Base-by-base conservation (phyloP, 306 rosid species). In the Sesbania bispinosa region DNA sequence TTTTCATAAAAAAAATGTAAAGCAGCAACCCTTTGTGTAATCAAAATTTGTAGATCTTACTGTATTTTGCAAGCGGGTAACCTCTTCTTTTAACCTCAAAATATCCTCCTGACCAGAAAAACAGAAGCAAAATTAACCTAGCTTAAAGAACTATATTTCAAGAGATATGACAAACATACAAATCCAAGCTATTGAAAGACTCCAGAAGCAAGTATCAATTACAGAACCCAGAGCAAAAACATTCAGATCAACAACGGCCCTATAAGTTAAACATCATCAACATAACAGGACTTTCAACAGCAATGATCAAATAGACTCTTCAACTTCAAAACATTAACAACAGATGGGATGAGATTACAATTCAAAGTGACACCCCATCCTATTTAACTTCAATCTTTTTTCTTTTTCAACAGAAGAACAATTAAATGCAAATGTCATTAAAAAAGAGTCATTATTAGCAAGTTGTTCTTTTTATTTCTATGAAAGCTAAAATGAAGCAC, bases 21-120 rank as follows among this genome's bases (percentile, higher is more conserved):
- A 46, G 7, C 10, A 41, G 21, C 15, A 42, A 72, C 32, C 57
- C 46, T 62, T 10, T 11, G 51, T 36, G 38, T 36, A 38, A 46
- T 26, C 14, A 7, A 27, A 45, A 38, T 55, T 14, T 62, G 43
- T 18, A 80, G 38, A 26, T 77, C 85, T 79, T 77, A 82, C 84
- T 42, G 54, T 54, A 57, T 73, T 55, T 55, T 48, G 82, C 81
- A 82, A 72, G 36, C 11, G 60, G 6, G 27, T 59, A n/a, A 84
- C 77, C 26, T 87, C 84, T 67, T 80, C 73, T 52, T 59, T 30
- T 47, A 84, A 82, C 74, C 73, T 84, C 5, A 65, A 58, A 69
- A 80, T 78, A 69, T 75, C 84, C 52, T 74, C 82, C 87, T 84
- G 68, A 1, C 2, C 48, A 15, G 16, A 32, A 63, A 46, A 62